Percentiles rank a stretch among this genome's conserved stretches.
phyloP scores from a whole-genome alignment of 73 alveolate species.

The Tetrahymena thermophila region DNA sequence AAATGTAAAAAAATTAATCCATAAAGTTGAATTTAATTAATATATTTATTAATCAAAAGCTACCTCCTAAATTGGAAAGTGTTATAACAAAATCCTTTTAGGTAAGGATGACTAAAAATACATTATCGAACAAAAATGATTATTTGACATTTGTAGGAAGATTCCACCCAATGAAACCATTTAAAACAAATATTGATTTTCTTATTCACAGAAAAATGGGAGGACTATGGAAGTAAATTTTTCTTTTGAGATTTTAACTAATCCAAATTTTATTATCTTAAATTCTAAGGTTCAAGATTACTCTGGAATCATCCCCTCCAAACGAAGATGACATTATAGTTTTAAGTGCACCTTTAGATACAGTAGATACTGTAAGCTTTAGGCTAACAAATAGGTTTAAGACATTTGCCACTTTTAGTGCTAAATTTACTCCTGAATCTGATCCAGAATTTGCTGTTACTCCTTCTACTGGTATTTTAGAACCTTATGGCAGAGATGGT shows the following conservation, averaged over 20 bases:
- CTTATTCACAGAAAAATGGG: constrained; percentile 82
- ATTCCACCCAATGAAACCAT: constrained; percentile 89
- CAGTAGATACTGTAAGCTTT: constrained; percentile 21
- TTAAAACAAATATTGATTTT: constrained; percentile 82
- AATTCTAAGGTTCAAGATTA: constrained; percentile 8
- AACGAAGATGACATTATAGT: constrained; percentile 29
- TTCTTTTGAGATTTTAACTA: not conserved
- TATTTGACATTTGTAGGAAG: constrained; percentile 78
- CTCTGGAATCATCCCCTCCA: constrained; percentile 17
- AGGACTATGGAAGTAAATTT: constrained; percentile 81
- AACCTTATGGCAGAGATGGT: constrained; percentile 45
- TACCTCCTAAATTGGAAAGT: constrained; percentile 63
- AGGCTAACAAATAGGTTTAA: constrained; percentile 17
- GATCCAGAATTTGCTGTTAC: constrained; percentile 33
- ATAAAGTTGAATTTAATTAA: not conserved
- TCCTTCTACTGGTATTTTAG: constrained; percentile 25
- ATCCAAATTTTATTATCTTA: not conserved
- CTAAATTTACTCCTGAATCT: constrained; percentile 40
- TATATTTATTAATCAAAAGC: not conserved
- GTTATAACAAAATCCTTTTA: constrained; percentile 85
- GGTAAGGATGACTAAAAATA: constrained; percentile 72
- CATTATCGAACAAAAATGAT: constrained; percentile 52
- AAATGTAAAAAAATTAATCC: constrained; percentile 23
- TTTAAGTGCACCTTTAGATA: constrained; percentile 4
- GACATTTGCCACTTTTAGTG: constrained; percentile 28